phyloP scores from a whole-genome alignment of 2,329 filamentous ascomycete genomes.

The Aspergillus spinulosporus region DNA sequence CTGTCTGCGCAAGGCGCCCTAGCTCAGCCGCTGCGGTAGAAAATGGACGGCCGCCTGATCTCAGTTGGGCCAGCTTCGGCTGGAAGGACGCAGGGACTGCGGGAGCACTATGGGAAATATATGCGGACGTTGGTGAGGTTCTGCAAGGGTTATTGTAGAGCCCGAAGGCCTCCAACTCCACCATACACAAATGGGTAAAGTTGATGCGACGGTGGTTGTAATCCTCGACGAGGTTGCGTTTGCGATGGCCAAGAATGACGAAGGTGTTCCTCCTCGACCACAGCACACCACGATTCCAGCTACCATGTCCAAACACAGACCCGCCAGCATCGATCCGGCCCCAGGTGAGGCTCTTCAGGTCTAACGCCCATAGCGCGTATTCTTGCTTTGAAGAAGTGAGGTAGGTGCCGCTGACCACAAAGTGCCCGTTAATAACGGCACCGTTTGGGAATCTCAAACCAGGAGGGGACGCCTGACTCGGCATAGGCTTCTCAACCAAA shows the following conservation, averaged over 20 bases:
- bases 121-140: slow-evolving; percentile 74
- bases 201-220: slow-evolving; percentile 98
- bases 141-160: slow-evolving; percentile 93
- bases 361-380: slow-evolving; percentile 93
- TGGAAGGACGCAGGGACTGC: slow-evolving; percentile 59
- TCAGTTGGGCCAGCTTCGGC: slow-evolving; percentile 50
- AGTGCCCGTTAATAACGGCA: slow-evolving; percentile 91
- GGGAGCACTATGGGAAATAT: slow-evolving; percentile 78
- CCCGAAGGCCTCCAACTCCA: slow-evolving; percentile 94
- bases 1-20: slow-evolving; percentile 72
- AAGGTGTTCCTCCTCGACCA: slow-evolving; percentile 95
- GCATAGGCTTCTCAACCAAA: slow-evolving; percentile 83
- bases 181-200: slow-evolving; percentile 94
- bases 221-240: slow-evolving; percentile 90
- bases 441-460: slow-evolving; percentile 94
- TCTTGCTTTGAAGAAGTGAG: slow-evolving; percentile 97
- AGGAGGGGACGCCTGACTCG: slow-evolving; percentile 77
- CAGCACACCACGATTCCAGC: slow-evolving; percentile 92
- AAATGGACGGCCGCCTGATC: slow-evolving; percentile 73
- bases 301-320: slow-evolving; percentile 92
- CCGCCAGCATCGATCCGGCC: slow-evolving; percentile 93
- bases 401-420: slow-evolving; percentile 96
- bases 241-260: slow-evolving; percentile 90
- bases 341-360: slow-evolving; percentile 86
- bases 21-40: slow-evolving; percentile 79